Evolutionary conservation across 805 yeast genomes (phyloP), one percentile per base, ranked within the genome.

Genomic region (Vanderwaltozyma yarrowii): DNA sequence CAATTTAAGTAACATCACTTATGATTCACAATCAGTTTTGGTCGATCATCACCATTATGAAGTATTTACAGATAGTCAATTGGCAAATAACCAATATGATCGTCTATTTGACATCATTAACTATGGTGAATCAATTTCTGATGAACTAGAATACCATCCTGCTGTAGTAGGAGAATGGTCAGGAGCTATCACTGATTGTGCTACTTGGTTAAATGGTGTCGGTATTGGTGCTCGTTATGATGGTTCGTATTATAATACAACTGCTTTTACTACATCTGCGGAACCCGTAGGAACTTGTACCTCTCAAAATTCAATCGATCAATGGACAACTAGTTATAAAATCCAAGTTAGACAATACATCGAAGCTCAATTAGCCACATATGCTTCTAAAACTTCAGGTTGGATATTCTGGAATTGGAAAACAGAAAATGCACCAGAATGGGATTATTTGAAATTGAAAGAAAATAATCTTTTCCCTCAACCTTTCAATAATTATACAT

Each of bases 1-100:
- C 61, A 62, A 58, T 71, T 46, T 53, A 44, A 44, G 60, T 50
- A 21, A 54, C 44, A 33, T 45, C 44, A 49, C 61, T 17, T 67
- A 66, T 43, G 66, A 63, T 56, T 72, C 76, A 69, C 25, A 19
- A n/a, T 18, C 26, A 18, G 78, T 83, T 34, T 70, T 84, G 23
- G 67, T 87, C 36, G 96, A 88, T 58, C 95, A 85, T 63, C 96
- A 88, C 62, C 85, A 80, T 58, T 88, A 88, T 62, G 94, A 87
- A 64, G 89, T 86, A 16, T 88, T 89, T 59, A 68, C 78, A 13
- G 69, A 68, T 29, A 75, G 66, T 19, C 83, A 83, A 61, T 69
- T 86, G 39, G 51, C 64, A 36, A 69, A 60, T 41, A 36, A 67
- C 43, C 54, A 58, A 51, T 39, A 42, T 39, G 45, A 59, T 42